phyloP scores from a whole-genome alignment of 169 alveolate species.

The Eimeria zaria region DNA sequence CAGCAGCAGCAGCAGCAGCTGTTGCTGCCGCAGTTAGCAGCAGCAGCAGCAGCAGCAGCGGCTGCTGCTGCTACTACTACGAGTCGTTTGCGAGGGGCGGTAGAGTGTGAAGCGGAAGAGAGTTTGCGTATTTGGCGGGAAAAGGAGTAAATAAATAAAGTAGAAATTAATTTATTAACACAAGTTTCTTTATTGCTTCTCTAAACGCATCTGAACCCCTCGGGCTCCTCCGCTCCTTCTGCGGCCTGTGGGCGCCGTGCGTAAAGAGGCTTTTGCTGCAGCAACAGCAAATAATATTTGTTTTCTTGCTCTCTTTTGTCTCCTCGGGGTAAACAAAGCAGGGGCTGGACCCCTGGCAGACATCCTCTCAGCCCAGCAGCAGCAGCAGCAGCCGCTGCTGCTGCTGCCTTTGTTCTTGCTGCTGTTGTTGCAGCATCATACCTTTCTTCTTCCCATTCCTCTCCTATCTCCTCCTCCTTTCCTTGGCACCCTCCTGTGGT shows the following conservation, averaged over 20 bases:
- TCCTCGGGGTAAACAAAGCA: neutral
- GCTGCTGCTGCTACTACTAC: slow-evolving; percentile 53
- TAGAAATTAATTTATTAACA: neutral
- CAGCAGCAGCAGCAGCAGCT: slow-evolving; percentile 45
- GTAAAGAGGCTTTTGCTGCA: slow-evolving; percentile 18
- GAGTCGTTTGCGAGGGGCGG: slow-evolving; percentile 60
- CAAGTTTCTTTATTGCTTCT: neutral
- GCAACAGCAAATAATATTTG: slow-evolving; percentile 5
- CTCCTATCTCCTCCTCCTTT: slow-evolving; percentile 12
- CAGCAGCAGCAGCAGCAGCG: slow-evolving; percentile 56
- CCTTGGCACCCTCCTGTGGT: slow-evolving; percentile 7
- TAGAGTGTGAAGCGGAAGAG: neutral
- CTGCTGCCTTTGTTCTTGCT: neutral
- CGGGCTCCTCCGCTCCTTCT: slow-evolving; percentile 7
- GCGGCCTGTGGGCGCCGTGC: slow-evolving; percentile 31
- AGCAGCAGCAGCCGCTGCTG: slow-evolving; percentile 50
- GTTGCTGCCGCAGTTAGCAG: neutral
- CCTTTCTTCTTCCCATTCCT: neutral
- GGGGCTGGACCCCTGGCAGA: slow-evolving; percentile 46
- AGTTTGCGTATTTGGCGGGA: slow-evolving; percentile 24
- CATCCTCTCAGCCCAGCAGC: slow-evolving; percentile 12
- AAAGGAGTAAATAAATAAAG: neutral
- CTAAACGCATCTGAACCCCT: neutral
- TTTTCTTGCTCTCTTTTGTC: neutral
- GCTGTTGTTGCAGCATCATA: neutral